Evolutionary conservation across 805 yeast genomes (phyloP).

Genomic region (Zygosaccharomyces kombuchaensis): DNA sequence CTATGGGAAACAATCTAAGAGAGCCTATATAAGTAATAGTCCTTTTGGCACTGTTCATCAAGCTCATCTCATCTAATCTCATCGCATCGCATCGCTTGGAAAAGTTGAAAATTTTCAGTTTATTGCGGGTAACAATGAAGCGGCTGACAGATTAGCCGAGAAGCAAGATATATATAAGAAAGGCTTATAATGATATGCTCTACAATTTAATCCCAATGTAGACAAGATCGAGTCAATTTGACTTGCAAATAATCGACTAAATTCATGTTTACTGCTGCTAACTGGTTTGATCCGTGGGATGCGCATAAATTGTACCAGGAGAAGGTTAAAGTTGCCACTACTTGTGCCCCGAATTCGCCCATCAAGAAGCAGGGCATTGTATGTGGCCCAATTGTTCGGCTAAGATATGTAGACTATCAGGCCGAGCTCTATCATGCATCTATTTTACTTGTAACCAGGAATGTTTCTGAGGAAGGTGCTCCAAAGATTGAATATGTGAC

Average conservation of each 20-base stretch:
- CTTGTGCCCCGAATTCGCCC: slow-evolving; percentile 23
- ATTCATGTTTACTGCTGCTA: background rate
- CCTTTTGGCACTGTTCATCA: background rate
- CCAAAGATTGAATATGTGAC: slow-evolving; percentile 19
- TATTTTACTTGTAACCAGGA: slow-evolving; percentile 54
- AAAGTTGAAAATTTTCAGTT: slow-evolving; percentile 6
- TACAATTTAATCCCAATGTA: background rate
- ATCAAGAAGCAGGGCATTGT: slow-evolving; percentile 26
- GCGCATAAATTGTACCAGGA: slow-evolving; percentile 19
- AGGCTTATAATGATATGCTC: background rate
- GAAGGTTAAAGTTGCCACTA: slow-evolving; percentile 21
- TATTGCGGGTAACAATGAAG: slow-evolving; percentile 3
- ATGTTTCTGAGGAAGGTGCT: slow-evolving; percentile 36
- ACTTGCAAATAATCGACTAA: background rate
- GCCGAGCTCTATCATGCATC: slow-evolving; percentile 59
- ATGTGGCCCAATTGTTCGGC: slow-evolving; percentile 77
- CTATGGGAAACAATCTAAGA: background rate
- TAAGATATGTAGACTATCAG: slow-evolving; percentile 57
- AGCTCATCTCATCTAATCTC: slow-evolving; percentile 25
- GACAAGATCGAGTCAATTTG: background rate
- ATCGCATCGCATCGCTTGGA: slow-evolving; percentile 12
- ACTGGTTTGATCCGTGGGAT: slow-evolving; percentile 30
- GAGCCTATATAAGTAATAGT: background rate
- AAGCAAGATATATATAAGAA: background rate
- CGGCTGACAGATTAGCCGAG: slow-evolving; percentile 3